phyloP scores from a whole-genome alignment of 2,329 filamentous ascomycete species.

The Pseudogymnoascus sp. region DNA sequence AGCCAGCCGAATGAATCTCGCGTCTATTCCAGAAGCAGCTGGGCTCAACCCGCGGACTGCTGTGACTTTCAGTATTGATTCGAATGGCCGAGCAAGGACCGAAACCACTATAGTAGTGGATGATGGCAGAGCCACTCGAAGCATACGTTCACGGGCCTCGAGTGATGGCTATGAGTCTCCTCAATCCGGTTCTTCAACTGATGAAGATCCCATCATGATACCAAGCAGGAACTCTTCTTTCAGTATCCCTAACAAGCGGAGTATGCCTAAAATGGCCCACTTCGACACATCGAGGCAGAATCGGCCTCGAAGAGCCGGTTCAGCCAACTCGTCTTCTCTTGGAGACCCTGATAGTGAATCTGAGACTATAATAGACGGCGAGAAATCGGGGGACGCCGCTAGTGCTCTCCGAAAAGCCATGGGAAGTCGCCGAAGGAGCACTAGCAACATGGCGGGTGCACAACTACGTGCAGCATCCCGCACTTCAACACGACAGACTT shows the following conservation, averaged over 20 bases:
- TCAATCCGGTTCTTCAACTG: constrained; percentile 45
- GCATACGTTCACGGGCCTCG: constrained; percentile 5
- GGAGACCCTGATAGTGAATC: constrained; percentile 41
- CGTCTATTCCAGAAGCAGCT: constrained; percentile 50
- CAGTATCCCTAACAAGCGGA: constrained; percentile 21
- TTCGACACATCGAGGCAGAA: constrained; percentile 23
- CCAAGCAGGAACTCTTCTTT: constrained; percentile 55
- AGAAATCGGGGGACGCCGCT: constrained; percentile 45
- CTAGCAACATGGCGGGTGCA: not conserved
- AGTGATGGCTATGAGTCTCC: constrained; percentile 39
- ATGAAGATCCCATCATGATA: constrained; percentile 59
- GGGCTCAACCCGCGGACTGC: constrained; percentile 36
- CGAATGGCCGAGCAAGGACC: constrained; percentile 42
- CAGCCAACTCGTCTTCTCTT: constrained; percentile 14
- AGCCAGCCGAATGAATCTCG: constrained; percentile 40
- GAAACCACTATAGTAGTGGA: constrained; percentile 25
- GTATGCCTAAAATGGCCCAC: constrained; percentile 20
- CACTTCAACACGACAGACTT: not conserved
- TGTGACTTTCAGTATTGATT: constrained; percentile 56
- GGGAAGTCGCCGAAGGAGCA: constrained; percentile 23
- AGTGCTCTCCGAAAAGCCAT: constrained; percentile 52
- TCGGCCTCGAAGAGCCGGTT: constrained; percentile 21
- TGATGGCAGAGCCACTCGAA: constrained; percentile 17
- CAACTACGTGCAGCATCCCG: not conserved
- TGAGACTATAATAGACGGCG: constrained; percentile 49